phyloP scores from a whole-genome alignment of 306 rosid genomes.

The Comarum palustre region DNA sequence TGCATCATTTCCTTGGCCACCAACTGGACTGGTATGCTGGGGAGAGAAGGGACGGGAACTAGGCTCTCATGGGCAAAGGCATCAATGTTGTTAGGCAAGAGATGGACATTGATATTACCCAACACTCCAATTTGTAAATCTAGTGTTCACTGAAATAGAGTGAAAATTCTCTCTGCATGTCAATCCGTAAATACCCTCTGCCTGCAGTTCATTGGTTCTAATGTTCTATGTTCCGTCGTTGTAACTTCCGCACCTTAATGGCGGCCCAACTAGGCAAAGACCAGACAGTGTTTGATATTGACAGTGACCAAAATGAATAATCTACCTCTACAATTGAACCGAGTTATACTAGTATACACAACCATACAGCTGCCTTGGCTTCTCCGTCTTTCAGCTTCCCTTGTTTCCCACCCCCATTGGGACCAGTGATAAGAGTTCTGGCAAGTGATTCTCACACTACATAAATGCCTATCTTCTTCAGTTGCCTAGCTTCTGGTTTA shows the following conservation, averaged over 20 bases:
- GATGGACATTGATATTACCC: too few species aligned
- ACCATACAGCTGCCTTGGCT: neutral
- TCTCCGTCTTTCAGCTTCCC: neutral
- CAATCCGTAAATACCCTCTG: neutral
- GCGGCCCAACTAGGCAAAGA: neutral
- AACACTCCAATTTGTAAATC: neutral
- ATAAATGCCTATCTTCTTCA: neutral
- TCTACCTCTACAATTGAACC: neutral
- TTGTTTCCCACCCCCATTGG: neutral
- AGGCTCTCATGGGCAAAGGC: too few species aligned
- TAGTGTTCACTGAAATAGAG: too few species aligned
- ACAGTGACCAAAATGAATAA: neutral
- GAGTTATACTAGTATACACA: slow-evolving; percentile 5
- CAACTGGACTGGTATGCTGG: too few species aligned
- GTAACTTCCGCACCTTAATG: neutral
- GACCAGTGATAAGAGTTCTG: neutral
- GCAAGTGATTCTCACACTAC: neutral
- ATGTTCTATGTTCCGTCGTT: neutral
- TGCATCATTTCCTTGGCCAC: neutral
- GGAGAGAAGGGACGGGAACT: too few species aligned
- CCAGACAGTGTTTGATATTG: neutral
- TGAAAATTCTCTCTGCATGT: neutral
- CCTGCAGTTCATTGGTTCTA: neutral
- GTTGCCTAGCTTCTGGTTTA: slow-evolving; percentile 31
- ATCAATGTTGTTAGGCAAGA: too few species aligned